Conservation (phyloP, 495 filamentous ascomycete species). For the Daldinia grandis region DNA sequence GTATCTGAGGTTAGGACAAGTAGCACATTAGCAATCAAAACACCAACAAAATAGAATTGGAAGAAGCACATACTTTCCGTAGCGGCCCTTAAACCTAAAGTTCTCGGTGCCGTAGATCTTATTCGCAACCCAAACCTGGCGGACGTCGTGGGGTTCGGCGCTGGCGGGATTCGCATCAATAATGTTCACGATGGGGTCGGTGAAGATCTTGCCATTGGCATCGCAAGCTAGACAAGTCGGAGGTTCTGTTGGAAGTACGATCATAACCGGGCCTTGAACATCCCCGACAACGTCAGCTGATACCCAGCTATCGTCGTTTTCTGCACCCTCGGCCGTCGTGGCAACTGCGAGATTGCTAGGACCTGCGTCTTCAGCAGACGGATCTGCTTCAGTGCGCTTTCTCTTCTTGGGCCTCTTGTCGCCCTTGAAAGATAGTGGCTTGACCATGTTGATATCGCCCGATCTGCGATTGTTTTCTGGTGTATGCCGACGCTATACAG, state of each 20-base stretch:
- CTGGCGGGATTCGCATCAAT: conserved; percentile 77
- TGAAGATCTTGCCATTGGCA: conserved; percentile 82
- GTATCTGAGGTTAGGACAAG: conserved; percentile 56
- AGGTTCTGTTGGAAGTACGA: conserved; percentile 74
- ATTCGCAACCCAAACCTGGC: conserved; percentile 95
- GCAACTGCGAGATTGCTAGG: conserved; percentile 47
- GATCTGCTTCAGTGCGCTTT: conserved; percentile 66
- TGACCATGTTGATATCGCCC: conserved; percentile 63
- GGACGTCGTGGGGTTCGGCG: conserved; percentile 91
- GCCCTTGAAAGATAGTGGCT: conserved; percentile 92
- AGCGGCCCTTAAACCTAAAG: conserved; percentile 85
- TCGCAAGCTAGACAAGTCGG: conserved; percentile 83
- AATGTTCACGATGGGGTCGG: conserved; percentile 81
- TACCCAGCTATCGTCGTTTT: conserved; percentile 87
- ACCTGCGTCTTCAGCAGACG: conserved; percentile 48
- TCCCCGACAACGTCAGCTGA: conserved; percentile 78
- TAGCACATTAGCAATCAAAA: conserved; percentile 47
- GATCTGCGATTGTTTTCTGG: not conserved
- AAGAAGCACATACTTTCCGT: conserved; percentile 71
- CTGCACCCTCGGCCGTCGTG: conserved; percentile 52
- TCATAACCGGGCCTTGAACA: conserved; percentile 82
- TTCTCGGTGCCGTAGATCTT: conserved; percentile 80
- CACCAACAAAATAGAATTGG: not conserved
- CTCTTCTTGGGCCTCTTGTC: conserved; percentile 95
- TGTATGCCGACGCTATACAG: not conserved